Conservation (phyloP, 2,329 filamentous ascomycete genomes). For the Penicillium sp. region DNA sequence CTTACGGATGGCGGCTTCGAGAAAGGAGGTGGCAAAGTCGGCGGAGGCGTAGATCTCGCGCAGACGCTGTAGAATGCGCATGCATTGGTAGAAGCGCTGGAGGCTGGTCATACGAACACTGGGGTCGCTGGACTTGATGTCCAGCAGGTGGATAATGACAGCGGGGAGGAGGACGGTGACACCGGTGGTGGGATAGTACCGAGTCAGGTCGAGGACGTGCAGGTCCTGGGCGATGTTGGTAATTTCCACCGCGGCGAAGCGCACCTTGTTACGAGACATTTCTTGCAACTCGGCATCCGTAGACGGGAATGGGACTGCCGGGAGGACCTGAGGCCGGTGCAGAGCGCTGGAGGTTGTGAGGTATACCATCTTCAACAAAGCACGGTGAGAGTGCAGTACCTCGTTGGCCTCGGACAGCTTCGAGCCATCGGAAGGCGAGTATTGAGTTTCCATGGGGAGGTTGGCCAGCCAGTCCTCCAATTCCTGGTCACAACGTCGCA, state of each 20-base stretch:
- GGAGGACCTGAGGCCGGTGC: slow-evolving; percentile 87
- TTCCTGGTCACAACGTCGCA: slow-evolving; percentile 77
- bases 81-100: slow-evolving; percentile 85
- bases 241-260: slow-evolving; percentile 81
- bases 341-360: slow-evolving; percentile 88
- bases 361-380: slow-evolving; percentile 91
- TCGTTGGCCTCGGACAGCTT: slow-evolving; percentile 53
- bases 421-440: slow-evolving; percentile 66
- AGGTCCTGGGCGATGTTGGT: slow-evolving; percentile 81
- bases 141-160: slow-evolving; percentile 89
- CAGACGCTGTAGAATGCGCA: slow-evolving; percentile 85
- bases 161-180: slow-evolving; percentile 89
- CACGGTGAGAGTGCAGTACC: slow-evolving; percentile 70
- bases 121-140: slow-evolving; percentile 82
- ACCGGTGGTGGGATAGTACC: slow-evolving; percentile 82
- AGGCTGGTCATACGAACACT: slow-evolving; percentile 73
- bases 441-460: slow-evolving; percentile 72
- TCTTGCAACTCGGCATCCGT: slow-evolving; percentile 74
- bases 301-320: slow-evolving; percentile 64
- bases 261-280: slow-evolving; percentile 78
- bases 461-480: slow-evolving; percentile 76
- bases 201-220: slow-evolving; percentile 71
- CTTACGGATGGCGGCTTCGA: slow-evolving; percentile 89
- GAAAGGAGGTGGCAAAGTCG: slow-evolving; percentile 93
- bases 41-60: slow-evolving; percentile 89